A percentile compares a stretch with the other conserved stretches of the same genome.
Evolutionary conservation across 2,329 filamentous ascomycete genomes (phyloP).

Genomic region (Fusarium lyarnte): DNA sequence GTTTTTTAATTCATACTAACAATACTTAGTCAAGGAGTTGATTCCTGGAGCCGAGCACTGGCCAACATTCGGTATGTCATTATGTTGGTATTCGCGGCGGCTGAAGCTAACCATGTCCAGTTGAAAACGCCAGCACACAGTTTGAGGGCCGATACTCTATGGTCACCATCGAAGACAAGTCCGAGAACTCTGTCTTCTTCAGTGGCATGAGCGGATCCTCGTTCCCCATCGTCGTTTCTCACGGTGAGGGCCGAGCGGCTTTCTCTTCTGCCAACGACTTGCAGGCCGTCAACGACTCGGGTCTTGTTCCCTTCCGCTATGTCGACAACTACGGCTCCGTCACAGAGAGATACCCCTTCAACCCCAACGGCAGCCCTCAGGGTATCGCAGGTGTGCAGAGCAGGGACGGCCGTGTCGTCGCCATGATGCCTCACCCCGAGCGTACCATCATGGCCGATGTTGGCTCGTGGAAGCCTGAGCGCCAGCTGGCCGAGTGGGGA

Average conservation of each 20-base stretch:
- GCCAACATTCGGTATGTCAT: conserved; percentile 67
- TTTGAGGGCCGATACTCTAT: conserved; percentile 43
- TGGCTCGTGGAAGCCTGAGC: conserved; percentile 74
- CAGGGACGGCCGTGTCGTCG: conserved; percentile 80
- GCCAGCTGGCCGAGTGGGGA: conserved; percentile 73
- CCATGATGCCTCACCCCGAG: conserved; percentile 95
- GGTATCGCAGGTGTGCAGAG: conserved; percentile 85
- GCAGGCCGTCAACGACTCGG: conserved; percentile 67
- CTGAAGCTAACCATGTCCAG: conserved; percentile 44
- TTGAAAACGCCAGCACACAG: conserved; percentile 72
- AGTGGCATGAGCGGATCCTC: conserved; percentile 41
- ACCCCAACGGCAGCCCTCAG: conserved; percentile 83
- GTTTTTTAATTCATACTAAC: background rate
- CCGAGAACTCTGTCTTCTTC: conserved; percentile 42
- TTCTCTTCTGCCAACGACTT: conserved; percentile 67
- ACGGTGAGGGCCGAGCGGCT: conserved; percentile 75
- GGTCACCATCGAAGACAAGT: conserved; percentile 41
- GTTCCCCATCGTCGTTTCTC: conserved; percentile 43
- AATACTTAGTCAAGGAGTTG: conserved; percentile 38
- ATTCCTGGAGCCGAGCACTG: conserved; percentile 43
- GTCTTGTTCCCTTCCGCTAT: conserved; percentile 82
- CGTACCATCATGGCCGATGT: conserved; percentile 85
- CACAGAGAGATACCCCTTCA: conserved; percentile 87
- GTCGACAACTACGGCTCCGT: conserved; percentile 80
- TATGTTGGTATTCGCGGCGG: background rate